Conservation (phyloP, 1,139 yeast species). For the Suhomyces ambrosiae region DNA sequence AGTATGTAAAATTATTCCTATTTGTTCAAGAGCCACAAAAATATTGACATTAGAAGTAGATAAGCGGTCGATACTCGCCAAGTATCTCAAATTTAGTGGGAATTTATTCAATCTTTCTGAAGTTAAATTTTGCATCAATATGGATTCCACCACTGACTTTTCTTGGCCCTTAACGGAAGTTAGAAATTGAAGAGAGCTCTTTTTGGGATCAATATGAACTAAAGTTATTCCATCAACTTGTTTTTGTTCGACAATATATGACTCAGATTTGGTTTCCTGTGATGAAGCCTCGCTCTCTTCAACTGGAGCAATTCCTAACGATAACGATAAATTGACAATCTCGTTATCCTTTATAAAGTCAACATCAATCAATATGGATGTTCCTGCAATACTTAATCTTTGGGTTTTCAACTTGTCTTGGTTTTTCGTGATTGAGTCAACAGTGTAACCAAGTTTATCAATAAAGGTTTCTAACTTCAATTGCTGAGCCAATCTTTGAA, state of each 20-base stretch:
- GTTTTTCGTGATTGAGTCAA: slow-evolving; percentile 16
- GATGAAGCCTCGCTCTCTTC: slow-evolving; percentile 1
- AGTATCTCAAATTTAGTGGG: slow-evolving; percentile 39
- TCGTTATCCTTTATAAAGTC: slow-evolving; percentile 35
- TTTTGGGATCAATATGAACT: slow-evolving; percentile 7
- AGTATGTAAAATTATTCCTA: slow-evolving; percentile 33
- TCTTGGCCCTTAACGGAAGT: slow-evolving; percentile 5
- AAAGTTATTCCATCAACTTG: slow-evolving; percentile 6
- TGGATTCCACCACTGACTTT: slow-evolving; percentile 27
- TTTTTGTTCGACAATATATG: slow-evolving; percentile 5
- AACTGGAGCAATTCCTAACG: slow-evolving; percentile 21
- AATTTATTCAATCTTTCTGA: slow-evolving; percentile 30
- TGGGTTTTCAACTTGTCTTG: slow-evolving; percentile 24
- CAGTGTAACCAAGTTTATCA: slow-evolving; percentile 40
- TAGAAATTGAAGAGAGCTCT: slow-evolving; percentile 12
- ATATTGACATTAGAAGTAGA: slow-evolving; percentile 35
- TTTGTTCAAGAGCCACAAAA: slow-evolving; percentile 33
- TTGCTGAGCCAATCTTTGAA: slow-evolving; percentile 45
- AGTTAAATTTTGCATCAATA: slow-evolving; percentile 32
- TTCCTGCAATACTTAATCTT: slow-evolving; percentile 48
- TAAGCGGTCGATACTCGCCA: slow-evolving; percentile 40
- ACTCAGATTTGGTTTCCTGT: slow-evolving; percentile 3
- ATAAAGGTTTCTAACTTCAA: slow-evolving; percentile 47
- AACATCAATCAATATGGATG: slow-evolving; percentile 44
- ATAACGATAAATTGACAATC: slow-evolving; percentile 36